These are phyloP conservation scores for Mycena filopes DNA, from an alignment of 768 basidiomycete species.

Conservation along the genomic window DNA sequence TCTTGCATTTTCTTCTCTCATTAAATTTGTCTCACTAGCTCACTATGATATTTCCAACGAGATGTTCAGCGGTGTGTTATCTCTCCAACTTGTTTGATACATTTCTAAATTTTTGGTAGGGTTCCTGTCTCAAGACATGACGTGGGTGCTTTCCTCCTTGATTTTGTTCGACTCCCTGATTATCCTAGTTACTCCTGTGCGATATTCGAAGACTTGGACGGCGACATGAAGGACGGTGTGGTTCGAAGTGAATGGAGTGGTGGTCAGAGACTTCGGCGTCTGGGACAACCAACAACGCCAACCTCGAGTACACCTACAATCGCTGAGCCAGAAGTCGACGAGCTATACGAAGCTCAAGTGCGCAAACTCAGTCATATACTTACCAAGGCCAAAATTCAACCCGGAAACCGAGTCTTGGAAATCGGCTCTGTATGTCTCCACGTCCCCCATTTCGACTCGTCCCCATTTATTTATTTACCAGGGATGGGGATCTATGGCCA, in stretches of 20 bases:
- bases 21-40: slow-evolving; percentile 41
- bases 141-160: slow-evolving; percentile 41
- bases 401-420: slow-evolving; percentile 70
- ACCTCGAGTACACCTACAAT: slow-evolving; percentile 23
- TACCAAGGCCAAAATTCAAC: slow-evolving; percentile 67
- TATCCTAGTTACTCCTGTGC: slow-evolving; percentile 62
- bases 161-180: neutral
- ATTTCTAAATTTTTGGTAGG: slow-evolving; percentile 41
- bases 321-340: slow-evolving; percentile 38
- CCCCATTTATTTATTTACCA: neutral
- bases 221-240: slow-evolving; percentile 54
- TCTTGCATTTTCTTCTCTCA: neutral
- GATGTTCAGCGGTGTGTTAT: slow-evolving; percentile 68
- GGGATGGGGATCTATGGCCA: slow-evolving; percentile 82
- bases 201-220: slow-evolving; percentile 73
- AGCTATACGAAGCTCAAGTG: slow-evolving; percentile 62
- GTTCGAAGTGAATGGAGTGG: slow-evolving; percentile 48
- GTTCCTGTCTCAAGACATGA: slow-evolving; percentile 78
- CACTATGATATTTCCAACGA: slow-evolving; percentile 85
- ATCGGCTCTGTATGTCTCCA: slow-evolving; percentile 61
- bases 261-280: slow-evolving; percentile 46
- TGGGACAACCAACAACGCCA: slow-evolving; percentile 22
- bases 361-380: slow-evolving; percentile 75
- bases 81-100: slow-evolving; percentile 1
- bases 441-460: neutral